These are phyloP conservation scores for Polyporus arcularius DNA, from an alignment of 768 basidiomycete species.

Conservation along the genomic window DNA sequence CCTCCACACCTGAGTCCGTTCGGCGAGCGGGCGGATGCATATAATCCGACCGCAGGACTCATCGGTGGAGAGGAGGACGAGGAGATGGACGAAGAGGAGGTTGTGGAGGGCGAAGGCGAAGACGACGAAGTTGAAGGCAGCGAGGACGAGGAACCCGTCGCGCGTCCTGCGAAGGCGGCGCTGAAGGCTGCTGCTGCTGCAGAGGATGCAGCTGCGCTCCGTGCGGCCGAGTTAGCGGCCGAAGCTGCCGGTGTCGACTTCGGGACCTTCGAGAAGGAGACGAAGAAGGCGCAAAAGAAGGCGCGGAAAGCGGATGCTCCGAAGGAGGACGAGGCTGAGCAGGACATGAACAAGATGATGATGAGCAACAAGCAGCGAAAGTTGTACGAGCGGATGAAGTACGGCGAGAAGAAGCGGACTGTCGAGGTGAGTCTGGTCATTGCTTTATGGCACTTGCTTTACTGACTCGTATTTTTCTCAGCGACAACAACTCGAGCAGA, in stretches of 20 bases:
- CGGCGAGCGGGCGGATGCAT: constrained; percentile 77
- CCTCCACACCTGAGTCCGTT: constrained; percentile 98
- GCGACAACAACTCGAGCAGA: constrained; percentile 32
- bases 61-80: constrained; percentile 35
- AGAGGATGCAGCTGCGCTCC: constrained; percentile 66
- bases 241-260: constrained; percentile 86
- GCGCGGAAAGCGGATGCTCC: constrained; percentile 35
- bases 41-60: constrained; percentile 57
- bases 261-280: constrained; percentile 74
- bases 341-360: constrained; percentile 97
- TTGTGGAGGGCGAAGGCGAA: constrained; percentile 34
- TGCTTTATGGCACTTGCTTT: background rate
- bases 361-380: constrained; percentile 95
- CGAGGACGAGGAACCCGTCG: constrained; percentile 30
- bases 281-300: constrained; percentile 58
- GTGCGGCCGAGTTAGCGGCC: constrained; percentile 89
- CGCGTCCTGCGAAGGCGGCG: constrained; percentile 28
- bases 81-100: constrained; percentile 35
- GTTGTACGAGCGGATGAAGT: constrained; percentile 92
- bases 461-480: background rate
- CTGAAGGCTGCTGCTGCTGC: constrained; percentile 37
- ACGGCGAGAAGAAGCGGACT: constrained; percentile 74
- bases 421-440: constrained; percentile 63
- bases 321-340: constrained; percentile 44
- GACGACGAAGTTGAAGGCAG: constrained; percentile 28